A percentile compares a stretch with the other conserved stretches of the same genome.
Evolutionary conservation across 2,329 filamentous ascomycete genomes (phyloP).

Genomic region (Beauveria bassiana): DNA sequence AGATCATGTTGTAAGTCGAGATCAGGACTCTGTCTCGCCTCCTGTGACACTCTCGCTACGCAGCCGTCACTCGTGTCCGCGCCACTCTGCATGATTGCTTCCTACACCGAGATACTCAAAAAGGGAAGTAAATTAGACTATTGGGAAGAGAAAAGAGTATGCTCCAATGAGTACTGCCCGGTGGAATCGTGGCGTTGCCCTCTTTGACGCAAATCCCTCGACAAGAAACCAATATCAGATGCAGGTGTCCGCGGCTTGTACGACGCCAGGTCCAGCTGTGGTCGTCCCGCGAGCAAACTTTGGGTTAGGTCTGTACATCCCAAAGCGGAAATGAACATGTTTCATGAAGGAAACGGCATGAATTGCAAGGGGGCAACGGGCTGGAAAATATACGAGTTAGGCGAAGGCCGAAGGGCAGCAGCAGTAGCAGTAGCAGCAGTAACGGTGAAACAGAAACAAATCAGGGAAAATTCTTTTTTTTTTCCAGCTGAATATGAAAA

Average conservation of each 20-base stretch:
- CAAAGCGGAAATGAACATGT: not conserved
- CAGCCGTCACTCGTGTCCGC: not conserved
- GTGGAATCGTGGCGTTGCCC: not conserved
- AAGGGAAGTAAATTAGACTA: no score
- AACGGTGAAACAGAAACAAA: no score
- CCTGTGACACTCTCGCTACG: slow-evolving; percentile 1
- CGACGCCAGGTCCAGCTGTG: not conserved
- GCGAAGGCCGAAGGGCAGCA: not conserved
- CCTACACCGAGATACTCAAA: not conserved
- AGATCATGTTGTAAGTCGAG: not conserved
- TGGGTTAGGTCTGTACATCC: no score
- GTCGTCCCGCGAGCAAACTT: no score
- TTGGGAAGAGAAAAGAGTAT: no score
- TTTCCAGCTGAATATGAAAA: not conserved
- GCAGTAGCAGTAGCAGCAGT: no score
- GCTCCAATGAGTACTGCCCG: not conserved
- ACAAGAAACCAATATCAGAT: not conserved
- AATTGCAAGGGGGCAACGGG: no score
- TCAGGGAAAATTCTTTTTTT: no score
- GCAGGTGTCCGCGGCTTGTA: not conserved
- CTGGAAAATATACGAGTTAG: not conserved
- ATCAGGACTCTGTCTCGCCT: not conserved
- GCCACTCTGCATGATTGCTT: not conserved
- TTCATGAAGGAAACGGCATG: not conserved
- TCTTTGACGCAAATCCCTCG: not conserved